Base-by-base conservation (phyloP, 2,329 filamentous ascomycete genomes). In the Fusarium chuoi region DNA sequence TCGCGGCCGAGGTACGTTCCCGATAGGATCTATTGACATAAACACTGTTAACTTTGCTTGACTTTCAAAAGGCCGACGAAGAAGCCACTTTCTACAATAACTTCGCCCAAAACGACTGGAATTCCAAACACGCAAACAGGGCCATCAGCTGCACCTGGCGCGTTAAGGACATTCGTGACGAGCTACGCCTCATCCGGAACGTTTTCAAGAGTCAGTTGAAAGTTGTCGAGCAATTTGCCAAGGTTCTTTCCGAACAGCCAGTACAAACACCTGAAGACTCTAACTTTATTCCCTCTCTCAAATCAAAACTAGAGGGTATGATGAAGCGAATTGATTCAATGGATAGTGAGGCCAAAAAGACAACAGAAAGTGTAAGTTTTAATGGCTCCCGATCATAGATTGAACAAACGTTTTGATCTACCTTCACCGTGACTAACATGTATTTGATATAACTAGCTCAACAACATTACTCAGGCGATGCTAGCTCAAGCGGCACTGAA, bases 151-250 rank as follows among this genome's bases (percentile, higher is more conserved):
- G 45, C 28, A 48, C 45, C 1, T 48, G 26, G 26, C 26, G 20
- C 1, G 45, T 48, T 1, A 48, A 48, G 4, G 45, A 48, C 0
- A 48, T 48, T n/a, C 45, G 9, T 5, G 45, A 48, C 6, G 45
- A 48, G 0, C 1, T 48, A 0, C 8, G 28, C 0, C 45, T 48
- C 0, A 48, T 48, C 4, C 13, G 2, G 0, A 48, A 48, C 0
- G 45, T 48, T 0, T 48, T 33, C 6, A 0, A 0, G 0, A 28
- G 28, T 0, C 45, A 30, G 6, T 4, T 33, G 20, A 0, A 48
- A 0, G 45, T 48, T 17, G 9, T 48, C 2, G 12, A n/a, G 20
- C 26, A 48, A 17, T 33, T 48, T 11, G 0, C 13, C 26, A 48
- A 15, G 4, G 20, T 48, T 3, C 26, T 48, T 28, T 6, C 28